phyloP scores from a whole-genome alignment of 768 basidiomycete species.

The Boletus speciosus region DNA sequence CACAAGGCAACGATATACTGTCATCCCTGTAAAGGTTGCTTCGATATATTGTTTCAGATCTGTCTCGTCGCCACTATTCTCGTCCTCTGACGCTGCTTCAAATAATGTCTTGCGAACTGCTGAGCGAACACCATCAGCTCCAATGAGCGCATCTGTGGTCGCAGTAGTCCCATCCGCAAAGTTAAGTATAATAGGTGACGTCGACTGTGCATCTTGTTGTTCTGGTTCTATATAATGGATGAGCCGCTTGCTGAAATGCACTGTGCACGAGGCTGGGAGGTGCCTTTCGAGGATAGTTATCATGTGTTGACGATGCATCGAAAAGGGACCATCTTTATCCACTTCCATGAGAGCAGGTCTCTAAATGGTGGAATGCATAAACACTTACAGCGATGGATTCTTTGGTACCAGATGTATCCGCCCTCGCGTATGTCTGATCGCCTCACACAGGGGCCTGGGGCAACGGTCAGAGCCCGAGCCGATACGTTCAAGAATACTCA shows the following conservation, averaged over 20 bases:
- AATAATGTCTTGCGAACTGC: slow-evolving; percentile 25
- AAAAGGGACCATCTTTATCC: background rate
- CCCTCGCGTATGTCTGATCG: slow-evolving; percentile 31
- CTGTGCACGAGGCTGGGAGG: slow-evolving; percentile 17
- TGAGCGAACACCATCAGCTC: slow-evolving; percentile 43
- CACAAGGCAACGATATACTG: slow-evolving; percentile 38
- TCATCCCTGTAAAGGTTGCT: slow-evolving; percentile 41
- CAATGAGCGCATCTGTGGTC: slow-evolving; percentile 41
- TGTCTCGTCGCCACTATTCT: background rate
- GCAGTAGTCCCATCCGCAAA: slow-evolving; percentile 18
- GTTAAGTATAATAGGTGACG: slow-evolving; percentile 3
- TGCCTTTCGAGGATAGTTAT: slow-evolving; percentile 15
- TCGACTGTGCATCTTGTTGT: slow-evolving; percentile 26
- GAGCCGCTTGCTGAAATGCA: slow-evolving; percentile 20
- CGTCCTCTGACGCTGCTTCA: slow-evolving; percentile 8
- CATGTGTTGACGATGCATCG: slow-evolving; percentile 26
- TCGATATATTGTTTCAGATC: slow-evolving; percentile 14
- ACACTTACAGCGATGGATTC: slow-evolving; percentile 12
- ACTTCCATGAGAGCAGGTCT: too few relatives aligned
- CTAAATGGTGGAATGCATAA: background rate
- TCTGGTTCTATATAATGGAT: slow-evolving; percentile 9
- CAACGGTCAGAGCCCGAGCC: slow-evolving; percentile 20
- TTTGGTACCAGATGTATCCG: slow-evolving; percentile 27
- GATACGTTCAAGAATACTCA: slow-evolving; percentile 1
- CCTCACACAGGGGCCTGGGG: slow-evolving; percentile 6